Conservation (phyloP, 345 rosid genomes). For the Rhizophora apiculata region DNA sequence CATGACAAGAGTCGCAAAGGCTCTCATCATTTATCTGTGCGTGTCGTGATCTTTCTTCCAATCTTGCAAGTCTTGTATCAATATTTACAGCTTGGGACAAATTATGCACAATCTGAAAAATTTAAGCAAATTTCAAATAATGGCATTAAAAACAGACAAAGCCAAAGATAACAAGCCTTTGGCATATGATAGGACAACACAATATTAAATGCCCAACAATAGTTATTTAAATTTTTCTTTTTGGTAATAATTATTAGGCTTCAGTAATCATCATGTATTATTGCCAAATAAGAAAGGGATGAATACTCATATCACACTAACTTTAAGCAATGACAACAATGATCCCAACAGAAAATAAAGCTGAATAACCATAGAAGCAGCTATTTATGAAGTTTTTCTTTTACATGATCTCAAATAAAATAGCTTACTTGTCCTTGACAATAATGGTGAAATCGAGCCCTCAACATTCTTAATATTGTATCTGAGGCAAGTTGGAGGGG, state of each 20-base stretch:
- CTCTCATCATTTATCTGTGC: slow-evolving; percentile 97
- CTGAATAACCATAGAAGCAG: background rate
- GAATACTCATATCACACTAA: too few relatives aligned
- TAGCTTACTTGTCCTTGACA: slow-evolving; percentile 83
- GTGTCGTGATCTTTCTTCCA: slow-evolving; percentile 94
- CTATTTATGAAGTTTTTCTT: background rate
- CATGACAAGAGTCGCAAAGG: slow-evolving; percentile 86
- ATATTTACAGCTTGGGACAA: slow-evolving; percentile 75
- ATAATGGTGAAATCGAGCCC: slow-evolving; percentile 95
- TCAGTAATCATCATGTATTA: background rate
- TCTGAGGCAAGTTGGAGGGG: slow-evolving; percentile 96
- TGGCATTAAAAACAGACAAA: slow-evolving; percentile 1
- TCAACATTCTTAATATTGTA: slow-evolving; percentile 87
- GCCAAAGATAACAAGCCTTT: background rate
- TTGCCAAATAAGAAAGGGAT: too few relatives aligned
- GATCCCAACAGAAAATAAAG: too few relatives aligned
- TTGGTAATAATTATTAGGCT: too few relatives aligned
- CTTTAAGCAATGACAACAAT: too few relatives aligned
- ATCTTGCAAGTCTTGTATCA: slow-evolving; percentile 82
- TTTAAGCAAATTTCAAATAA: background rate
- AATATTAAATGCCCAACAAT: background rate
- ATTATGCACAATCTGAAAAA: slow-evolving; percentile 71
- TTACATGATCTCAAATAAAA: slow-evolving; percentile 1
- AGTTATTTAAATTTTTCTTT: background rate
- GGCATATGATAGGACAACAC: background rate